These are phyloP conservation scores for Aspergillus quadrilineatus DNA, from an alignment of 2,329 filamentous ascomycete species.

Conservation along the genomic window DNA sequence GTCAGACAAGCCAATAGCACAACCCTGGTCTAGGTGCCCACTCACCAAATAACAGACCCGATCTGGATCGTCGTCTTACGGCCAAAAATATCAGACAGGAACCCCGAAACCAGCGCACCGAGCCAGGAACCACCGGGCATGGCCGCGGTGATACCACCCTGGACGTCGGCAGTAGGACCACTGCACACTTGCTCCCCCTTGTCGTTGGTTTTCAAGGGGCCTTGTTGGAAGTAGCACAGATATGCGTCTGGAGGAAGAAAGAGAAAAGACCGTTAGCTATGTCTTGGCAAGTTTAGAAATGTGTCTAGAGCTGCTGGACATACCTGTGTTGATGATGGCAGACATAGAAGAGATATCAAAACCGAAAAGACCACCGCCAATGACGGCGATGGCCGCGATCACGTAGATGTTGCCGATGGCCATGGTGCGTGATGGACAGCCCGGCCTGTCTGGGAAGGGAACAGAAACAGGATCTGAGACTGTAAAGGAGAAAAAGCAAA, in stretches of 20 bases:
- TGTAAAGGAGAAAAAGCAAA: constrained; percentile 1
- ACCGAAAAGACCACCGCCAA: constrained; percentile 70
- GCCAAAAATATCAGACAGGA: constrained; percentile 57
- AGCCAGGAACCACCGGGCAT: constrained; percentile 73
- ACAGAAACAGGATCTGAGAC: constrained; percentile 9
- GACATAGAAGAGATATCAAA: constrained; percentile 79
- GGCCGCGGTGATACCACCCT: constrained; percentile 69
- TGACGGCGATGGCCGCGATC: constrained; percentile 58
- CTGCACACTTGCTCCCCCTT: constrained; percentile 28
- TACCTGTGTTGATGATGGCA: constrained; percentile 60
- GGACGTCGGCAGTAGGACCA: constrained; percentile 53
- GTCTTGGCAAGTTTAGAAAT: too few species aligned
- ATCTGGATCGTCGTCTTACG: constrained; percentile 55
- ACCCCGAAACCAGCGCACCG: constrained; percentile 57
- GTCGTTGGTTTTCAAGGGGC: constrained; percentile 31
- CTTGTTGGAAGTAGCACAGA: constrained; percentile 68
- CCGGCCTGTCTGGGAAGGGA: constrained; percentile 1
- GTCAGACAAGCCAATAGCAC: not conserved
- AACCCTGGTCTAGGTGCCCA: not conserved
- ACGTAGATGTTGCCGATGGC: constrained; percentile 58
- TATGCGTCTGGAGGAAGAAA: constrained; percentile 52
- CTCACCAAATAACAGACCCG: constrained; percentile 52
- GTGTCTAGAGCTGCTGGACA: too few species aligned
- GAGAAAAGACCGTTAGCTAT: too few species aligned
- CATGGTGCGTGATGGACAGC: constrained; percentile 25